Percentiles rank a stretch among this genome's conserved stretches.
Conservation (phyloP, 257 asterid genomes). For the Gentiana straminea region DNA sequence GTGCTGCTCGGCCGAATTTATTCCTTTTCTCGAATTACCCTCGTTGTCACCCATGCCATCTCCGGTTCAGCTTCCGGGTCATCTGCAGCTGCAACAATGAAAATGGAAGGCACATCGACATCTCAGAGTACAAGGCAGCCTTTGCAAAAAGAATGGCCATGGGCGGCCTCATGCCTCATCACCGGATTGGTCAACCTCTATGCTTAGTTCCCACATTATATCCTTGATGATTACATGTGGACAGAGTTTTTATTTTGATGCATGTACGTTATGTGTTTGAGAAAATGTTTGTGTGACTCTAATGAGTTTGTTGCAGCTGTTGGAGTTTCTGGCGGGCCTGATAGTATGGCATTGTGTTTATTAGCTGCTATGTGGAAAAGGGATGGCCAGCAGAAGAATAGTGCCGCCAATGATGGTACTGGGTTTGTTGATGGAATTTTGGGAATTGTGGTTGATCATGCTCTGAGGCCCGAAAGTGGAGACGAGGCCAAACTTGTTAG, state of each 20-base stretch:
- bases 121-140: constrained; percentile 30
- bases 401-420: constrained; percentile 24
- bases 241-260: neutral
- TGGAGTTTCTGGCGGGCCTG: constrained; percentile 97
- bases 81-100: constrained; percentile 35
- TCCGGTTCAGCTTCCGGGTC: constrained; percentile 24
- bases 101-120: constrained; percentile 16
- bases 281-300: neutral
- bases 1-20: constrained; percentile 1
- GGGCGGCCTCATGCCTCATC: constrained; percentile 80
- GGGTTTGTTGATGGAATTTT: constrained; percentile 50
- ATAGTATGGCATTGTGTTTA: constrained; percentile 81
- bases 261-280: constrained; percentile 8
- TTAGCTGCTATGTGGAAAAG: constrained; percentile 76
- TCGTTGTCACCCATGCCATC: neutral
- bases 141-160: constrained; percentile 65
- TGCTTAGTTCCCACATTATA: neutral
- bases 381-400: constrained; percentile 12
- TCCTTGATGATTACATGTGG: neutral
- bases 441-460: constrained; percentile 87
- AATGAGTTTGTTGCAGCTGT: constrained; percentile 40
- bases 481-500: constrained; percentile 62
- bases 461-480: constrained; percentile 68
- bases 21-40: neutral
- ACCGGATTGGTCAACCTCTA: constrained; percentile 51